These are phyloP conservation scores for Fraxinus dipetala DNA, from an alignment of 305 asterid species.

Conservation along the genomic window DNA sequence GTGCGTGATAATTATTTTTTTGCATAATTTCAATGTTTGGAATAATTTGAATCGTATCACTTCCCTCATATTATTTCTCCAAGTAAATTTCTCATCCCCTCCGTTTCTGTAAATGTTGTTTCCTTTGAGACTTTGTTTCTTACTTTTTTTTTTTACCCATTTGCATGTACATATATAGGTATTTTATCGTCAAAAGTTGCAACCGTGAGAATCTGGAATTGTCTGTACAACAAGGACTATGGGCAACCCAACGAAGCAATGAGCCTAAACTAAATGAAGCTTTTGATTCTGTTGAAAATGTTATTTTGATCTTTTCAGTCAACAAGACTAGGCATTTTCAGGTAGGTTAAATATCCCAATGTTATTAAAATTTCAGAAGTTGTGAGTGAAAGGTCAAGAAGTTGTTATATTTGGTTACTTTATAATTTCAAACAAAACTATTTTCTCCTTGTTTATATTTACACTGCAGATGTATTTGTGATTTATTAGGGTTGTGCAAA, in stretches of 20 bases:
- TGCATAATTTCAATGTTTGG: not conserved
- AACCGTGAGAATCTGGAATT: constrained; percentile 94
- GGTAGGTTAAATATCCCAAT: constrained; percentile 39
- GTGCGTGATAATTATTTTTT: not conserved
- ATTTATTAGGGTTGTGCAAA: constrained; percentile 79
- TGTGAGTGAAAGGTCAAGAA: not conserved
- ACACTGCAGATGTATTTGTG: constrained; percentile 27
- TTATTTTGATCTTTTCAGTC: constrained; percentile 85
- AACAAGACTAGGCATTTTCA: constrained; percentile 95
- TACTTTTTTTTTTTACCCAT: constrained; percentile 21
- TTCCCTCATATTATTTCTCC: not conserved
- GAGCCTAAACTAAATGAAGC: constrained; percentile 98
- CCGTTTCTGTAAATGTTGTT: not conserved
- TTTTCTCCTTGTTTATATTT: not conserved
- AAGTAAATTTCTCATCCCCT: not conserved
- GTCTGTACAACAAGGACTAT: constrained; percentile 94
- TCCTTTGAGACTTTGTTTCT: constrained; percentile 21
- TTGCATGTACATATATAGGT: constrained; percentile 53
- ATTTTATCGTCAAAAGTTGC: constrained; percentile 97
- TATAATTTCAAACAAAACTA: constrained; percentile 14
- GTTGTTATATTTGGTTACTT: constrained; percentile 6
- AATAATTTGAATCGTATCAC: not conserved
- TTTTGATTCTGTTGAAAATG: constrained; percentile 89
- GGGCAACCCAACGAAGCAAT: constrained; percentile 99
- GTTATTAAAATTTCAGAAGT: constrained; percentile 13